phyloP scores from a whole-genome alignment of 2,329 filamentous ascomycete species.

The Neoascochyta sp. region DNA sequence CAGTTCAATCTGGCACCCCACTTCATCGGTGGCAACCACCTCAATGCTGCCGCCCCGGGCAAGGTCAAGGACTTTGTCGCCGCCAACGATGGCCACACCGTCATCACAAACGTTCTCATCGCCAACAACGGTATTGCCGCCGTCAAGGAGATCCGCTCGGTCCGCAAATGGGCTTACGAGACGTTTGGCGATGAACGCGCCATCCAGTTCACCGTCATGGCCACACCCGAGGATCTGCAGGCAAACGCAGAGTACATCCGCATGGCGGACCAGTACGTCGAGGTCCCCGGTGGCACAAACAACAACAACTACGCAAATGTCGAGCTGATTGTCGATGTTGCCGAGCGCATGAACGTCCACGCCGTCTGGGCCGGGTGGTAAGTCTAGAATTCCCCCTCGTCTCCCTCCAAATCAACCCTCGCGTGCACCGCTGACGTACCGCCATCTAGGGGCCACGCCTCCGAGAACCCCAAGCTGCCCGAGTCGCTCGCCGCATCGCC shows the following conservation, averaged over 20 bases:
- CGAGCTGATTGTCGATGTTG: constrained; percentile 96
- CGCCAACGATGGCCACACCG: constrained; percentile 85
- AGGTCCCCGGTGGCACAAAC: constrained; percentile 97
- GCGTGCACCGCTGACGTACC: constrained; percentile 14
- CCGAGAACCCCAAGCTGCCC: constrained; percentile 95
- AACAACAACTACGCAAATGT: constrained; percentile 99
- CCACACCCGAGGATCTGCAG: constrained; percentile 92
- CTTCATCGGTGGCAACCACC: constrained; percentile 92
- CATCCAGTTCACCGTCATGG: constrained; percentile 99
- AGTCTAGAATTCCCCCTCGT: constrained; percentile 33
- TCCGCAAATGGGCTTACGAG: constrained; percentile 99
- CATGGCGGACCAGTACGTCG: constrained; percentile 99
- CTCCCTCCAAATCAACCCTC: background rate
- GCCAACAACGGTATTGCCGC: constrained; percentile 99
- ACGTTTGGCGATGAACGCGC: constrained; percentile 97
- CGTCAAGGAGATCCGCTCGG: constrained; percentile 98
- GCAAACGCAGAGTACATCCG: constrained; percentile 99
- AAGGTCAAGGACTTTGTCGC: constrained; percentile 96
- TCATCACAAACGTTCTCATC: constrained; percentile 97
- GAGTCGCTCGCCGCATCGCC: constrained; percentile 93
- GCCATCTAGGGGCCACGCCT: constrained; percentile 71
- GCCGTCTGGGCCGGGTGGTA: constrained; percentile 99
- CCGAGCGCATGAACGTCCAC: constrained; percentile 97
- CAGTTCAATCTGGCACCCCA: constrained; percentile 82
- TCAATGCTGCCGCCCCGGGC: constrained; percentile 76